Evolutionary conservation across 169 alveolate species (phyloP), one percentile per base, ranked within the genome.

Genomic region (Cryptosporidium sp.): DNA sequence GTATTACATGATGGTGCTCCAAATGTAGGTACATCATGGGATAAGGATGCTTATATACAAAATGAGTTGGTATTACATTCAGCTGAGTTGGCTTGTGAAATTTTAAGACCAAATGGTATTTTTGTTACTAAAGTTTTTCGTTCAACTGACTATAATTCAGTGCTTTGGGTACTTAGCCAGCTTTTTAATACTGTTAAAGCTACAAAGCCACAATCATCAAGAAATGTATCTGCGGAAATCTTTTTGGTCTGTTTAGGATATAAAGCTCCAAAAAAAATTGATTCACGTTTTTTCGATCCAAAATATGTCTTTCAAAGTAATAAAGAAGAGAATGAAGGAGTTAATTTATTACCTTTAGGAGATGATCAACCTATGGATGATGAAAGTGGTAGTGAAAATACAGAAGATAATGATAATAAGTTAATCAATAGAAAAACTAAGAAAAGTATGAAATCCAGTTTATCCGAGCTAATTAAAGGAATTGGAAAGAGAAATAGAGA

Each of bases 1-100:
- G 98, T 99, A 10, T 94, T 99, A 10, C 99, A 99, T 91, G 99
- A 99, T 94, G 99, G 99, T 16, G 99, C 99, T 21, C 99, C 99
- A 16, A 99, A 99, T 93, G 99, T 99, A 85, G 99, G 99, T 61
- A 96, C 98, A 5, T 96, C 97, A 85, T 99, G 99, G 99, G 94
- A 97, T 26, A 95, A 95, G 87, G 99, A 99, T 94, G 99, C 99
- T 14, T 99, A 95, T 92, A 94, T 95, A 84, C 99, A 99, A 95
- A 97, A 97, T 85, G 99, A 97, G 69, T 93, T 99, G 85, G 99
- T 96, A 39, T 94, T 99, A 51, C 94, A 92, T 73, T 97, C 99
- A 16, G 92, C 96, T 48, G 96, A 97, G 89, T 87, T 98, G 39
- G 99, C 99, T 3, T 93, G 97, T 52, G 94, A 94, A 67, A 93